A percentile compares a stretch with the other conserved stretches of the same genome.
phyloP scores from a whole-genome alignment of 768 basidiomycete species.

The Lactarius quietus region DNA sequence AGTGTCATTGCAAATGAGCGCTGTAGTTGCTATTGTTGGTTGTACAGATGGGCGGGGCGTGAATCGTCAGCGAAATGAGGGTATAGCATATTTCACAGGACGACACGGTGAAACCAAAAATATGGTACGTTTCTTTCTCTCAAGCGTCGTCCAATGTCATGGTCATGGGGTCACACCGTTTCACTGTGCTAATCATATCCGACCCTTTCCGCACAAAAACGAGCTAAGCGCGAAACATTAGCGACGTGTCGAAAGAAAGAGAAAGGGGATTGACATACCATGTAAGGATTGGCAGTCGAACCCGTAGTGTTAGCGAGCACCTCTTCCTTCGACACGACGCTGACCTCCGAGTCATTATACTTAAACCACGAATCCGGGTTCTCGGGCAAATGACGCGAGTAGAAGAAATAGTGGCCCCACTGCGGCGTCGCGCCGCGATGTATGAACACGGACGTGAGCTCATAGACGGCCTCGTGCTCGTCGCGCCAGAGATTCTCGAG shows the following conservation, averaged over 20 bases:
- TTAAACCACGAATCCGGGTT: constrained; percentile 89
- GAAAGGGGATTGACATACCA: constrained; percentile 47
- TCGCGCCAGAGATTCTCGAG: constrained; percentile 75
- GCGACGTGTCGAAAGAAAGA: not conserved
- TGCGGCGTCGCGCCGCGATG: constrained; percentile 86
- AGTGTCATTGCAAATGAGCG: not conserved
- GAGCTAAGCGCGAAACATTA: constrained; percentile 30
- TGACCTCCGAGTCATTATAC: constrained; percentile 90
- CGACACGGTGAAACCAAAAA: too few species aligned
- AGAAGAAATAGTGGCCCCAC: constrained; percentile 96
- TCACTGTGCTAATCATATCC: constrained; percentile 78
- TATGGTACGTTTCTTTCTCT: too few species aligned
- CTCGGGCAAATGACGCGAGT: constrained; percentile 81
- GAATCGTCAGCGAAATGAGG: not conserved
- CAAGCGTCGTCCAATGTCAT: constrained; percentile 29
- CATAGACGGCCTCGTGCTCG: constrained; percentile 67
- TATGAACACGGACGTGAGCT: constrained; percentile 92
- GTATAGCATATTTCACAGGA: not conserved
- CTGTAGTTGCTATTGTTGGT: not conserved
- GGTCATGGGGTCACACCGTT: constrained; percentile 52
- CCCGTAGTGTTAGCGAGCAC: constrained; percentile 90
- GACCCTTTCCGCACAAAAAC: constrained; percentile 80
- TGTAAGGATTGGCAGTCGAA: constrained; percentile 84
- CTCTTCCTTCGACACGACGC: constrained; percentile 71
- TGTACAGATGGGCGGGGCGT: not conserved